Evolutionary conservation across 495 filamentous ascomycete species (phyloP).

Genomic region (Penicillium alfredii): DNA sequence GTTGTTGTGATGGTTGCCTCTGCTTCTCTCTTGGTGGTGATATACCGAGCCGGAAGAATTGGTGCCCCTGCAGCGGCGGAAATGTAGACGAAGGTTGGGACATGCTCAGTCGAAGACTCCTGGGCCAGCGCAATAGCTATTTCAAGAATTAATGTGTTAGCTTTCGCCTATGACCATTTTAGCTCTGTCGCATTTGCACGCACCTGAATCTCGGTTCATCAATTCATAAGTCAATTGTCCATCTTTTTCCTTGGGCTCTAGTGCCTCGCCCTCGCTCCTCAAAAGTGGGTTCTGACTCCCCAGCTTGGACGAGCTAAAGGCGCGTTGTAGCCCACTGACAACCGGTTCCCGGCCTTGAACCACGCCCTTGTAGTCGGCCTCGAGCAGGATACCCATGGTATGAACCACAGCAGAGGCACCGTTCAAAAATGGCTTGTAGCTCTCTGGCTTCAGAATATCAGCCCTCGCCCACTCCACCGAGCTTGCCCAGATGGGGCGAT

Average conservation of each 20-base stretch:
- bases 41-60: constrained; percentile 76
- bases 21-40: constrained; percentile 86
- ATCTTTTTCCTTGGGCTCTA: constrained; percentile 57
- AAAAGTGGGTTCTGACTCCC: constrained; percentile 64
- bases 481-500: constrained; percentile 72
- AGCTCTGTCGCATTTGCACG: constrained; percentile 9
- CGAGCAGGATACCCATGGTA: constrained; percentile 90
- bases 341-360: constrained; percentile 74
- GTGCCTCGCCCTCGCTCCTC: constrained; percentile 48
- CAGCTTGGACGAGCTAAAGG: constrained; percentile 61
- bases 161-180: too few relatives aligned
- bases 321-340: constrained; percentile 64
- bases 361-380: constrained; percentile 96
- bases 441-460: constrained; percentile 74
- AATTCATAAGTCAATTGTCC: constrained; percentile 91
- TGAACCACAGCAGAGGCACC: constrained; percentile 82
- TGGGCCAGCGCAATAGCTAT: constrained; percentile 71
- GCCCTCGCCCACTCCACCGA: constrained; percentile 80
- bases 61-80: constrained; percentile 83
- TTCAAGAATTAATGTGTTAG: constrained; percentile 14
- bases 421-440: constrained; percentile 65
- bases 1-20: constrained; percentile 67
- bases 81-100: constrained; percentile 73
- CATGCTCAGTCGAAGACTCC: constrained; percentile 59
- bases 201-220: constrained; percentile 88